A percentile compares a stretch with the other conserved stretches of the same genome.
phyloP scores from a whole-genome alignment of 768 basidiomycete species.

The Mrakia blollopis region DNA sequence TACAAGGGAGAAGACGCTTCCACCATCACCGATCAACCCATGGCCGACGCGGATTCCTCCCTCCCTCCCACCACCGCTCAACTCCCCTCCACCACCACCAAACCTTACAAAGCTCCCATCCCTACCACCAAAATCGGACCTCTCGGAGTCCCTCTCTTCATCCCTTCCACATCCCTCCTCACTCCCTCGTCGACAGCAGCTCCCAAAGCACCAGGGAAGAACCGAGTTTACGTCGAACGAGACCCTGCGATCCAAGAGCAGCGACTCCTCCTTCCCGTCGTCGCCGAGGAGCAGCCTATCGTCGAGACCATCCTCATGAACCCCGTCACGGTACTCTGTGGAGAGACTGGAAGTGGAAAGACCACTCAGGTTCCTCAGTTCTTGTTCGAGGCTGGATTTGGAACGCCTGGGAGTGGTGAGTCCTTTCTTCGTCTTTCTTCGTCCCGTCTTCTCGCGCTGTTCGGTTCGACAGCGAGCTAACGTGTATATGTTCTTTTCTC shows the following conservation, averaged over 20 bases:
- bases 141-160: constrained; percentile 62
- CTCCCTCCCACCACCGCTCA: constrained; percentile 6
- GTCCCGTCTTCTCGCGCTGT: not conserved
- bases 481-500: not conserved
- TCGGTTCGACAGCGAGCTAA: not conserved
- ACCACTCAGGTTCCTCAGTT: constrained; percentile 98
- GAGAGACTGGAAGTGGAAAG: constrained; percentile 98
- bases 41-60: constrained; percentile 2
- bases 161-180: constrained; percentile 62
- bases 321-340: constrained; percentile 77
- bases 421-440: constrained; percentile 26
- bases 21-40: constrained; percentile 10
- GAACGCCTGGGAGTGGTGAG: constrained; percentile 71
- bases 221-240: constrained; percentile 55
- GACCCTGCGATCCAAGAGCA: constrained; percentile 68
- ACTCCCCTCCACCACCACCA: not conserved
- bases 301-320: constrained; percentile 86
- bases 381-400: constrained; percentile 95
- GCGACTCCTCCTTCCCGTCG: constrained; percentile 75
- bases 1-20: constrained; percentile 48
- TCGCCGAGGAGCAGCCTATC: constrained; percentile 87
- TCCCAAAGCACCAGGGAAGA: constrained; percentile 42
- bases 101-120: constrained; percentile 41
- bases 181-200: constrained; percentile 32
- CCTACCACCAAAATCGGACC: constrained; percentile 56